Conservation (phyloP, 805 yeast species). For the Wickerhamomyces hampshirensis region DNA sequence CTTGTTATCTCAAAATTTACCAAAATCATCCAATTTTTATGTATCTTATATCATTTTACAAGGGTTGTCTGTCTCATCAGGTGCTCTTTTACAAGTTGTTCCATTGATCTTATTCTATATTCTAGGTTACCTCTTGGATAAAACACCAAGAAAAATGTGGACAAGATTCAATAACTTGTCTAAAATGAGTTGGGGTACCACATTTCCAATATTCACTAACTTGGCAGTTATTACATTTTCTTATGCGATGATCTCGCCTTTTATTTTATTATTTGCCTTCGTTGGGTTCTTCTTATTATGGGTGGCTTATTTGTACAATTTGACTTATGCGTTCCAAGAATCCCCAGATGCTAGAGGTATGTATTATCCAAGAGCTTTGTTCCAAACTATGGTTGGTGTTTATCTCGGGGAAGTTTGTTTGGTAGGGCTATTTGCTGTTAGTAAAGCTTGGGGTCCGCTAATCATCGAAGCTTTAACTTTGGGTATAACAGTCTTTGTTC, state of each 20-base stretch:
- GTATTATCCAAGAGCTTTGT: constrained; percentile 83
- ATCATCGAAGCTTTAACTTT: constrained; percentile 67
- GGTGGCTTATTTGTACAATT: constrained; percentile 74
- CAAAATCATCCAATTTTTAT: constrained; percentile 69
- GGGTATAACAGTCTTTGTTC: constrained; percentile 63
- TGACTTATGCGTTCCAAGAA: constrained; percentile 64
- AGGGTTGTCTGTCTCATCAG: constrained; percentile 63
- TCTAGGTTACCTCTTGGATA: constrained; percentile 52
- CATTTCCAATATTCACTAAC: constrained; percentile 71
- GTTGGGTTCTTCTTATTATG: constrained; percentile 68
- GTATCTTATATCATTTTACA: constrained; percentile 65
- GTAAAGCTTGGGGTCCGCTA: constrained; percentile 94
- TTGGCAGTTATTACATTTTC: constrained; percentile 65
- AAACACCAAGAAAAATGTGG: constrained; percentile 65
- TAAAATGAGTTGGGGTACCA: constrained; percentile 64
- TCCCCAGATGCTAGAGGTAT: constrained; percentile 73
- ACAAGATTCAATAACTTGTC: constrained; percentile 51
- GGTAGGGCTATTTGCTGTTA: constrained; percentile 81
- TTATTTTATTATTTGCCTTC: constrained; percentile 70
- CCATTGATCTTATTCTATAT: constrained; percentile 55
- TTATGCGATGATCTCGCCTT: constrained; percentile 73
- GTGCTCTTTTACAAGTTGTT: constrained; percentile 58
- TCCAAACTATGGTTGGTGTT: constrained; percentile 83
- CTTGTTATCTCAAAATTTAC: constrained; percentile 61
- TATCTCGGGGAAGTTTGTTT: constrained; percentile 85